Base-by-base conservation (phyloP, 2,329 filamentous ascomycete genomes). In the Aspergillus luchuensis region DNA sequence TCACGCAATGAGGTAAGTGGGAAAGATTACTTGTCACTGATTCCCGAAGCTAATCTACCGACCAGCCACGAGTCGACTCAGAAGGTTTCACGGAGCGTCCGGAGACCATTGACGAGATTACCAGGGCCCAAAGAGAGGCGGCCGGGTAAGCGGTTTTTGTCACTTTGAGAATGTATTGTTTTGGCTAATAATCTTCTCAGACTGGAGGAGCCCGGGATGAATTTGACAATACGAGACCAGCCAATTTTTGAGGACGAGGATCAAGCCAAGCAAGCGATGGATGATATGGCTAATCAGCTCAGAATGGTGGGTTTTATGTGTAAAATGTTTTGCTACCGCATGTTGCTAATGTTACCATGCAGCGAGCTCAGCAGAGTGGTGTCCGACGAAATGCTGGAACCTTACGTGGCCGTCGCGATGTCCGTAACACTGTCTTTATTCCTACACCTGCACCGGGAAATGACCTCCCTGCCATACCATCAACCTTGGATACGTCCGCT, bases 391-490 rank as follows among this genome's bases (percentile, higher is more conserved):
- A 87, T 69, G 80, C 85, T 13, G 89, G 91, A 49, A 97, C 92
- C 13, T 81, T 96, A 15, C 87, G 95, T 67, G 95, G 95, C 55
- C 89, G 95, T 62, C 86, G 95, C 72, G 94, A 98, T 74, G 91
- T 96, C 64, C 87, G 94, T 61, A 96, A 96, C 76, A 97, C 93
- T 1, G 88, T 97, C 57, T 94, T 95, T 71, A 83, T 93, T 64
- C 89, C 91, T 43, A 68, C 69, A 10, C 74, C 91, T 43, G 68
- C 69, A 11, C 74, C 76, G 39, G 76, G 79, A 57, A 67, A 66
- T 59, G 72, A 76, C 71, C 56, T 71, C 53, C 61, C 69, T 57
- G 57, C 66, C 65, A 54, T 70, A 47, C 56, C 73, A 67, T 63
- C 66, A 15, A 64, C 65, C 21, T 61, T 69, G 8, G 70, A 75